Evolutionary conservation across 345 rosid species (phyloP).

Genomic region (Physaria fendleri): DNA sequence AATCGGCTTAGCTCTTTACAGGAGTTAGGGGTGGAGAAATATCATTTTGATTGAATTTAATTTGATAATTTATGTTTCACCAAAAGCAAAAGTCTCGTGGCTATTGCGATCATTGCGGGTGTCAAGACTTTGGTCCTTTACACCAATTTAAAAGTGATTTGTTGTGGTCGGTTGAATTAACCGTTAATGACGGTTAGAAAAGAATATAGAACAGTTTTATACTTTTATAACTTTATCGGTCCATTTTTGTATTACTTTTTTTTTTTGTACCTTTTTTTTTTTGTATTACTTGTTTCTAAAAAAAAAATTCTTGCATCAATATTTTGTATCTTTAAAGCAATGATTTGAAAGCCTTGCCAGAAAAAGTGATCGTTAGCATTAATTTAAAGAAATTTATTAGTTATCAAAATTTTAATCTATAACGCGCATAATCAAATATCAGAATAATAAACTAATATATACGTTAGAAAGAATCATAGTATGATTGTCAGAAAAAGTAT

Average conservation of each 20-base stretch:
- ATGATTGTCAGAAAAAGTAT: conserved; percentile 6
- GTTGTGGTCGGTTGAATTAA: conserved; percentile 18
- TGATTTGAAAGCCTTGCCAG: background rate
- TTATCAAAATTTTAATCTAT: background rate
- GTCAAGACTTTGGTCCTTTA: background rate
- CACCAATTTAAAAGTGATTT: background rate
- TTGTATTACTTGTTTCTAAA: too few relatives aligned
- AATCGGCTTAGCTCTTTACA: too few relatives aligned
- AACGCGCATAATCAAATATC: background rate
- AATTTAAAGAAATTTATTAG: background rate
- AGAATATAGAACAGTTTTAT: background rate
- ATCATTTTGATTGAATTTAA: too few relatives aligned
- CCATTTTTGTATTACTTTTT: background rate
- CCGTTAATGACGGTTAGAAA: conserved; percentile 28
- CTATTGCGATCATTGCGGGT: conserved; percentile 20
- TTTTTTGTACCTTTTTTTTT: too few relatives aligned
- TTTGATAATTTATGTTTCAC: too few relatives aligned
- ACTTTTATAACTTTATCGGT: background rate
- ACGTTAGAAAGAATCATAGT: background rate
- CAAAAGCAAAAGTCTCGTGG: too few relatives aligned
- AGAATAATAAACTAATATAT: background rate
- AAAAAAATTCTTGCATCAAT: background rate
- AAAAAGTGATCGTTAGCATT: background rate
- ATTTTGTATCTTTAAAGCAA: background rate
- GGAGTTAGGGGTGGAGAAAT: too few relatives aligned